Evolutionary conservation across 192 early-diverging fungal genomes (phyloP), one percentile per base, ranked within the genome.

Genomic region (Pilaira anomala): DNA sequence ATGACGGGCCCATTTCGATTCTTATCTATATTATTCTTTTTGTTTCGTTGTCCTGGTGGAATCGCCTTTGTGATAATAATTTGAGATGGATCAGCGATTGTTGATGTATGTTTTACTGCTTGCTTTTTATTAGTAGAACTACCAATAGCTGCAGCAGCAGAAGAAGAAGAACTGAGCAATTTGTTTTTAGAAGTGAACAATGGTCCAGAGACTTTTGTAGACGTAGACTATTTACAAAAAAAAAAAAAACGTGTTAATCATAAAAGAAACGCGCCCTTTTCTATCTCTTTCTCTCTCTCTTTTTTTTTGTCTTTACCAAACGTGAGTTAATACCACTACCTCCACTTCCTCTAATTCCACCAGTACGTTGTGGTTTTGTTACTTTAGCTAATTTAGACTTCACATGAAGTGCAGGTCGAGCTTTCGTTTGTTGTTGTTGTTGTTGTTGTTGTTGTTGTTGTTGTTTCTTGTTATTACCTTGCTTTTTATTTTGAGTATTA

Each of bases 21-120:
- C 11, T 36, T 5, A 36, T 36, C 33, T 36, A 36, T 36, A 36
- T 36, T 5, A 5, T 5, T 36, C 33, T 36, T 36, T 36, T 36
- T 36, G 33, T 36, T 36, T 36, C 33, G 33, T 36, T 36, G 33
- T 9, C 7, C 6, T 19, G 56, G 13, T 30, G 40, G 30, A 54
- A 70, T 40, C 33, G 68, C 36, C 56, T 70, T 70, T 33, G 68
- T 70, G 8, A 70, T 70, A 25, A 70, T 56, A 25, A 70, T 61
- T 24, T 50, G 25, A 25, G 68, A 53, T 24, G 68, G 68, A 54
- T 70, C 61, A 26, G 45, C 50, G 7, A 28, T 1, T 7, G 24
- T 18, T 39, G 28, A 28, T 58, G 5, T 46, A 46, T 26, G 19
- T 21, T 55, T 4, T 55, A 19, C n/a, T n/a, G n/a, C n/a, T n/a